A percentile compares a stretch with the other conserved stretches of the same genome.
Evolutionary conservation across 371 early-diverging fungal genomes (phyloP).

Genomic region (Dinochytrium kinnereticum): DNA sequence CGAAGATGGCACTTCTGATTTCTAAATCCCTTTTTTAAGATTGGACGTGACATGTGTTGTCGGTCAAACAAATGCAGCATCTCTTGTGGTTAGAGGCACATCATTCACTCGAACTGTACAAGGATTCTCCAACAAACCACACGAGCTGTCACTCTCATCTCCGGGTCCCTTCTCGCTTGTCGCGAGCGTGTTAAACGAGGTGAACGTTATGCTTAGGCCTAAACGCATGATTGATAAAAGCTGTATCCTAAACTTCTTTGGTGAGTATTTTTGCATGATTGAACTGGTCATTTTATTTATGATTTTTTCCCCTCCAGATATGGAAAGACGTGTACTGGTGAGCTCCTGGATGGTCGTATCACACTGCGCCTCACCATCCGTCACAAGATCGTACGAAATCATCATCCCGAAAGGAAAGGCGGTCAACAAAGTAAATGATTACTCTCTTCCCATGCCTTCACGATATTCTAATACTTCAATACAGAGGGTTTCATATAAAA

Average conservation of each 20-base stretch:
- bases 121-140: conserved; percentile 40
- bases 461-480: background rate
- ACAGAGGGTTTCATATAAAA: conserved; percentile 58
- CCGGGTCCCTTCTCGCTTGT: conserved; percentile 46
- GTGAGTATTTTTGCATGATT: conserved; percentile 34
- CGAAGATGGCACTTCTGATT: too few relatives aligned
- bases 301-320: conserved; percentile 31
- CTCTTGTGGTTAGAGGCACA: conserved; percentile 50
- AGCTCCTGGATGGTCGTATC: conserved; percentile 52
- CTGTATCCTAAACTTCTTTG: conserved; percentile 51
- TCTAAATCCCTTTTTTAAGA: conserved; percentile 19
- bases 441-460: background rate
- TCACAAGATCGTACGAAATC: conserved; percentile 58
- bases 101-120: conserved; percentile 38
- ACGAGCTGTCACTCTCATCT: conserved; percentile 35
- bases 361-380: conserved; percentile 46
- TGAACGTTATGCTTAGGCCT: conserved; percentile 45
- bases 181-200: conserved; percentile 53
- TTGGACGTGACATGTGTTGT: conserved; percentile 54
- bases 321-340: conserved; percentile 38
- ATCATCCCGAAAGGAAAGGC: conserved; percentile 40
- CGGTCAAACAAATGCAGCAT: conserved; percentile 51
- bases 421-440: conserved; percentile 56
- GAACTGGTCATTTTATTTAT: background rate
- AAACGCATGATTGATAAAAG: conserved; percentile 20